Evolutionary conservation across 202 grass and related monocot species (phyloP).

Genomic region (Alloteropsis angusta): DNA sequence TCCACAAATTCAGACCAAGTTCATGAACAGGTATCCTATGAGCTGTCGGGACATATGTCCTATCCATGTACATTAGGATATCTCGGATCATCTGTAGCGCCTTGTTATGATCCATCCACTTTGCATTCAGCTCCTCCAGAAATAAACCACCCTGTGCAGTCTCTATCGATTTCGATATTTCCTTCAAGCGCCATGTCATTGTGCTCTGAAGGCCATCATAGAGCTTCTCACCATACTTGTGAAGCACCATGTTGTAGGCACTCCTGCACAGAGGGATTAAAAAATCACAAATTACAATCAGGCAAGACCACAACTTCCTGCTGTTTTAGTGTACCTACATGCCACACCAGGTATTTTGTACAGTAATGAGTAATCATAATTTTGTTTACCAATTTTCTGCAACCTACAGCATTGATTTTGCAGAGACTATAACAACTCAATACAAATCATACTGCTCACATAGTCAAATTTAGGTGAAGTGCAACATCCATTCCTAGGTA

Average conservation of each 20-base stretch:
- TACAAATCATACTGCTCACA: not conserved
- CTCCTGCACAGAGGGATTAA: slow-evolving; percentile 40
- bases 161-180: slow-evolving; percentile 75
- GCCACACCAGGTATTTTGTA: not conserved
- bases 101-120: slow-evolving; percentile 94
- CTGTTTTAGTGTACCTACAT: not conserved
- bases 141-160: slow-evolving; percentile 74
- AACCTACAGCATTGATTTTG: not conserved
- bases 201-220: slow-evolving; percentile 62
- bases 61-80: slow-evolving; percentile 98
- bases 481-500: not conserved
- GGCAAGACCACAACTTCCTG: not conserved
- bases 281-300: slow-evolving; percentile 5
- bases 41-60: slow-evolving; percentile 50
- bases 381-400: not conserved
- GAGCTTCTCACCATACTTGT: slow-evolving; percentile 92
- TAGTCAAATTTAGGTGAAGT: not conserved
- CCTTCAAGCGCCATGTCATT: slow-evolving; percentile 69
- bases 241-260: slow-evolving; percentile 98
- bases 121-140: slow-evolving; percentile 69
- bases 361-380: not conserved
- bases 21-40: slow-evolving; percentile 80
- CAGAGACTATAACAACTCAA: not conserved
- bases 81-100: slow-evolving; percentile 88
- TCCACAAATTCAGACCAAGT: slow-evolving; percentile 86